These are phyloP conservation scores for Hypoxylon sp. DNA, from an alignment of 2,329 filamentous ascomycete genomes.

Conservation along the genomic window DNA sequence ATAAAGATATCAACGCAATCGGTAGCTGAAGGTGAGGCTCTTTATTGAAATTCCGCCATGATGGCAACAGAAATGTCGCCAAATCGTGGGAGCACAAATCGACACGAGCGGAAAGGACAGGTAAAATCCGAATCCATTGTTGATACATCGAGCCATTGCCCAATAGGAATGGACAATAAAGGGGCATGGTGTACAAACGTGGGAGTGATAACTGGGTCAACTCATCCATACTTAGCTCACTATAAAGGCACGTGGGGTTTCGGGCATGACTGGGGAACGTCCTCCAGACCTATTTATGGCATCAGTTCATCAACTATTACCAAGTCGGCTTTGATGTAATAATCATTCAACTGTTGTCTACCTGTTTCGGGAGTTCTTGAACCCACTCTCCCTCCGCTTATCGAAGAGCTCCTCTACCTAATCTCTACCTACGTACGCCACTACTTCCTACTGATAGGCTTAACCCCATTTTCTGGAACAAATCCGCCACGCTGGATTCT, in stretches of 20 bases:
- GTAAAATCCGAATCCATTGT: conserved; percentile 16
- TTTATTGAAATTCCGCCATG: conserved; percentile 16
- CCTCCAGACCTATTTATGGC: neutral
- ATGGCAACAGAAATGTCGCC: conserved; percentile 1
- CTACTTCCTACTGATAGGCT: neutral
- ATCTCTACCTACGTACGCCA: neutral
- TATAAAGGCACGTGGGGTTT: conserved; percentile 33
- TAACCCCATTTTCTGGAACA: neutral
- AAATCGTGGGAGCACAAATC: conserved; percentile 12
- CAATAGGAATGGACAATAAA: conserved; percentile 18
- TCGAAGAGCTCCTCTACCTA: neutral
- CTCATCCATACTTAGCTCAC: conserved; percentile 28
- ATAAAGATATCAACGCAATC: conserved; percentile 10
- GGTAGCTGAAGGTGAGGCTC: conserved; percentile 17
- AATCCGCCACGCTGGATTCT: neutral
- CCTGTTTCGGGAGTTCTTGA: too few relatives aligned
- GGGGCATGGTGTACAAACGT: too few relatives aligned
- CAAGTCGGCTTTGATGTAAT: neutral
- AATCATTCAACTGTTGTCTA: too few relatives aligned
- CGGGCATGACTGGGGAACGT: neutral
- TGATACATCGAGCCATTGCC: conserved; percentile 18
- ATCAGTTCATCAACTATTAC: neutral
- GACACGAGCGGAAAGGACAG: conserved; percentile 20
- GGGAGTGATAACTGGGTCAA: too few relatives aligned
- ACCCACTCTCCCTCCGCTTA: neutral